phyloP scores from a whole-genome alignment of 345 rosid genomes.

The Reutealis trisperma region DNA sequence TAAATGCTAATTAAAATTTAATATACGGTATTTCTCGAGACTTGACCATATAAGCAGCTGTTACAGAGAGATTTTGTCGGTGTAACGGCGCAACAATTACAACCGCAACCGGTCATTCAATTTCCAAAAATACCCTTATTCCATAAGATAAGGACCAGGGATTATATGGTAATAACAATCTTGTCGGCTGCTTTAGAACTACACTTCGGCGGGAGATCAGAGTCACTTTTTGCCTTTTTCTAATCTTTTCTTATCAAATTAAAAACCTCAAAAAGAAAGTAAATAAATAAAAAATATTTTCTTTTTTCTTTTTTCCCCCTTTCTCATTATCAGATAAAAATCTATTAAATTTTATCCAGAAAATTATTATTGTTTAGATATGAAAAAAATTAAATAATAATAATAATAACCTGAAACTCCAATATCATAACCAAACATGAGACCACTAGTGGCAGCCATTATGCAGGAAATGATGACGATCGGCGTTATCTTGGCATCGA shows the following conservation, averaged over 20 bases:
- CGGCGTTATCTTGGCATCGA: constrained; percentile 95
- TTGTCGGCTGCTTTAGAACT: background rate
- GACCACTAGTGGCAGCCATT: constrained; percentile 97
- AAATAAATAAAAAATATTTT: too few relatives aligned
- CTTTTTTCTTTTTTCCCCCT: background rate
- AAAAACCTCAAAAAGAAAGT: background rate
- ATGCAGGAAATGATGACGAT: constrained; percentile 83
- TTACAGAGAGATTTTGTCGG: background rate
- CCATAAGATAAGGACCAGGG: background rate
- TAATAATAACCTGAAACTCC: constrained; percentile 71
- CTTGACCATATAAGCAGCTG: too few relatives aligned
- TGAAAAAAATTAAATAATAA: background rate
- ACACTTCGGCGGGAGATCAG: constrained; percentile 23
- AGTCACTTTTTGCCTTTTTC: background rate
- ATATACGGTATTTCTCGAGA: too few relatives aligned
- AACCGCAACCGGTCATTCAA: background rate
- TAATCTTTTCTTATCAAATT: background rate
- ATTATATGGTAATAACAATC: background rate
- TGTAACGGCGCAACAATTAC: background rate
- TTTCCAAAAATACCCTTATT: background rate
- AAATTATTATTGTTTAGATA: too few relatives aligned
- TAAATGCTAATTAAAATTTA: too few relatives aligned
- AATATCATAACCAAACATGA: constrained; percentile 95
- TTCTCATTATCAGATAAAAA: background rate
- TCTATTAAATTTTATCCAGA: too few relatives aligned